phyloP scores from a whole-genome alignment of 805 yeast species.

The Ascoidea tarda region DNA sequence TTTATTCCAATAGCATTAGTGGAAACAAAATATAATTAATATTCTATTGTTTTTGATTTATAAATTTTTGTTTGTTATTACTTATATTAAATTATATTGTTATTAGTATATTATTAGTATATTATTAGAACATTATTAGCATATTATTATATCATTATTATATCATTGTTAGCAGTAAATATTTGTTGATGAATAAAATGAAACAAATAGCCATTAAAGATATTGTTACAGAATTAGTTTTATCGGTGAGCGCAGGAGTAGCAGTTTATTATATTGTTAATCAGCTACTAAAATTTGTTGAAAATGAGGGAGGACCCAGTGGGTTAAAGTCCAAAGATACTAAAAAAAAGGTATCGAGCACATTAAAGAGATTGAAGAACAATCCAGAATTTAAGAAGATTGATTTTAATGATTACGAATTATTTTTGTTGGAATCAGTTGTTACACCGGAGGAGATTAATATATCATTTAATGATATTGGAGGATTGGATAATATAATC shows the following conservation, averaged over 20 bases:
- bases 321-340: constrained; percentile 38
- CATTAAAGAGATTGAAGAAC: constrained; percentile 41
- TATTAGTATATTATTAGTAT: too few species aligned
- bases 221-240: constrained; percentile 29
- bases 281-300: constrained; percentile 19
- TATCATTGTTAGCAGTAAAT: too few species aligned
- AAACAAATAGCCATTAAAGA: constrained; percentile 22
- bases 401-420: constrained; percentile 60
- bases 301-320: constrained; percentile 25
- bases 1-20: too few species aligned
- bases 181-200: too few species aligned
- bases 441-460: constrained; percentile 76
- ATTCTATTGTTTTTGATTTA: too few species aligned
- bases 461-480: constrained; percentile 69
- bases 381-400: constrained; percentile 43
- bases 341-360: constrained; percentile 43
- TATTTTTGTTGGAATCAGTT: constrained; percentile 59
- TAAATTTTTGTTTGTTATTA: too few species aligned
- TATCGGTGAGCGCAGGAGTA: constrained; percentile 48
- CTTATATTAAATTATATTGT: too few species aligned
- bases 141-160: too few species aligned
- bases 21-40: too few species aligned
- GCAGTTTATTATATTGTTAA: constrained; percentile 52
- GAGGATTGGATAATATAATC: constrained; percentile 73
- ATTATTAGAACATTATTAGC: too few species aligned